Conservation (phyloP, 1,284 basidiomycete genomes). For the Coriolopsis trogii region DNA sequence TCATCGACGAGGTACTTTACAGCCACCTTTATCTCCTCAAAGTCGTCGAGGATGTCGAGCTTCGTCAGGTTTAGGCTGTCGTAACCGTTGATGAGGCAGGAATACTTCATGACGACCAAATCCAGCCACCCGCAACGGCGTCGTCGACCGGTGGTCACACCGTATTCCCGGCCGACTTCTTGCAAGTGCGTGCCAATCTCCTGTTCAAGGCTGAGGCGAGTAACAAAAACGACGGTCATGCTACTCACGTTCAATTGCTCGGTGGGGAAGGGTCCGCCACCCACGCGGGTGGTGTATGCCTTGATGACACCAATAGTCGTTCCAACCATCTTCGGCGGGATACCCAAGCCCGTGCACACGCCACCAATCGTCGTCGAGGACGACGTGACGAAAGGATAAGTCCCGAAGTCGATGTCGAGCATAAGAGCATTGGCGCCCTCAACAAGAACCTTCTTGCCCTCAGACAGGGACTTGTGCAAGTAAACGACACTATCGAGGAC, state of each 20-base stretch:
- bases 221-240: background rate
- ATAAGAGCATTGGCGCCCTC: constrained; percentile 98
- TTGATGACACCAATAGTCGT: constrained; percentile 92
- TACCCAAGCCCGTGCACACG: constrained; percentile 94
- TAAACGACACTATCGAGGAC: constrained; percentile 89
- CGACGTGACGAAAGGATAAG: constrained; percentile 96
- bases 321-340: constrained; percentile 88
- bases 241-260: constrained; percentile 85
- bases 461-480: constrained; percentile 79
- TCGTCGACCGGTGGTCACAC: constrained; percentile 89
- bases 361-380: constrained; percentile 93
- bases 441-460: constrained; percentile 85
- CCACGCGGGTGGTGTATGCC: constrained; percentile 97
- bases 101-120: constrained; percentile 93
- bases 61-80: constrained; percentile 95
- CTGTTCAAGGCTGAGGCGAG: constrained; percentile 39
- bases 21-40: constrained; percentile 90
- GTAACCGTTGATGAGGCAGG: constrained; percentile 95
- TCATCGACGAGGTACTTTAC: constrained; percentile 83
- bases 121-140: constrained; percentile 98
- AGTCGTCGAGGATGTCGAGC: constrained; percentile 88
- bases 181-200: constrained; percentile 87
- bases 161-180: constrained; percentile 92
- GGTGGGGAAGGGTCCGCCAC: constrained; percentile 96
- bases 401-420: constrained; percentile 98